Evolutionary conservation across 768 basidiomycete species (phyloP), one percentile per base, ranked within the genome.

Genomic region (Tulasnella sp.): DNA sequence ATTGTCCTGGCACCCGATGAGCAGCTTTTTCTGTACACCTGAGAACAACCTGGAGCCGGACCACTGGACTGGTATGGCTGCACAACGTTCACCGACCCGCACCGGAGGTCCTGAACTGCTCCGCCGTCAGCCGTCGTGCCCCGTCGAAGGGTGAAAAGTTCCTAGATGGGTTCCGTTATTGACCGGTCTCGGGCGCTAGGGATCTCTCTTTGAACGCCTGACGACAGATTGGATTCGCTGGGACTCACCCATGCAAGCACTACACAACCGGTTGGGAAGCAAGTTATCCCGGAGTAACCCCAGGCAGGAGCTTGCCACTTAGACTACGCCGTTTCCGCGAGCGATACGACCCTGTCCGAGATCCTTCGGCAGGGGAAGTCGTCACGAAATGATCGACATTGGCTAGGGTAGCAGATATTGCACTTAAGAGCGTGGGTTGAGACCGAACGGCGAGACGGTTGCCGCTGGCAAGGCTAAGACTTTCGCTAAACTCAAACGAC

Each of bases 221-320:
- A 68, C 62, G 62, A 68, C 62, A 68, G 62, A 68, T 68, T 27
- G 27, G 27, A 36, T 68, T 68, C 62, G 62, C 7, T 68, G 62
- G 62, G 62, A 68, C 14, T 68, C 62, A 68, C 31, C 62, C 62
- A 68, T 68, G 62, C 62, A 68, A 12, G 62, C 62, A 68, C 62
- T 68, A 68, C 62, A 68, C 62, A 68, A 68, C 62, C 62, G 62
- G 62, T 68, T 68, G 62, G 62, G 62, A 68, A 68, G 62, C 62
- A 19, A 16, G 34, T 68, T 68, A 34, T 31, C 62, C 62, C 62
- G 62, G 62, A 34, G 62, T 68, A 68, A 68, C 62, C 27, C 62
- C 62, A 27, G 62, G 34, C 31, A 34, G 62, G 8, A 10, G 31
- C 62, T 36, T 68, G 62, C 31, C 62, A 68, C 62, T 68, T 68